Evolutionary conservation across 805 yeast genomes (phyloP), one percentile per base, ranked within the genome.

Genomic region (Yamadazyma phyllophila): DNA sequence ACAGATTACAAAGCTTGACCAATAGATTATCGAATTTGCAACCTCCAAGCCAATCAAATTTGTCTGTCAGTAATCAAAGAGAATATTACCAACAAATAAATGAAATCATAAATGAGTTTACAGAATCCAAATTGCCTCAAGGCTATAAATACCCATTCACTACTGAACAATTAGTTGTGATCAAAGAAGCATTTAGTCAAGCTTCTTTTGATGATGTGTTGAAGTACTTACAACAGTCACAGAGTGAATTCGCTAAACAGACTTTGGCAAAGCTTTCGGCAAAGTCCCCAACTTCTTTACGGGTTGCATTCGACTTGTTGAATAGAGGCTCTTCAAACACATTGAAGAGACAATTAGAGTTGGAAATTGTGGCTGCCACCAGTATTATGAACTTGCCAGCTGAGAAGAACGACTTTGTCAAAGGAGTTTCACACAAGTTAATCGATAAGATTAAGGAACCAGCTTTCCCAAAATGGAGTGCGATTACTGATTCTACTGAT

Each of bases 221-320:
- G 36, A 66, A 69, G 8, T 74, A 76, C 20, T 73, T 88, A 56
- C 54, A 66, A 36, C 81, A 80, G 46, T 39, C 44, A n/a, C 82
- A 82, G 13, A 73, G 84, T 8, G 78, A 74, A 39, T 92, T 92
- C 67, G 91, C 96, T 7, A 50, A 62, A 26, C 60, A 73, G 44
- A 81, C 87, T 1, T 67, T 76, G 45, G 73, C 73, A 36, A 81
- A 77, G 17, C 71, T 92, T 50, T 65, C 69, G 39, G 66, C 76
- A 40, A 87, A 90, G 63, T 87, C 96, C 4, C 86, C 88, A 37
- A 73, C 88, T n/a, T 85, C 96, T 14, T 70, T 89, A 53, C 82
- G 85, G 59, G 81, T 90, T 34, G 81, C 88, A 2, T 75, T 82
- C 52, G 84, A 81, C 47, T 72, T 88, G 50, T 69, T 90, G 62